Percentiles rank a stretch among this genome's conserved stretches.
phyloP scores from a whole-genome alignment of 345 rosid species.

The Salix exigua region DNA sequence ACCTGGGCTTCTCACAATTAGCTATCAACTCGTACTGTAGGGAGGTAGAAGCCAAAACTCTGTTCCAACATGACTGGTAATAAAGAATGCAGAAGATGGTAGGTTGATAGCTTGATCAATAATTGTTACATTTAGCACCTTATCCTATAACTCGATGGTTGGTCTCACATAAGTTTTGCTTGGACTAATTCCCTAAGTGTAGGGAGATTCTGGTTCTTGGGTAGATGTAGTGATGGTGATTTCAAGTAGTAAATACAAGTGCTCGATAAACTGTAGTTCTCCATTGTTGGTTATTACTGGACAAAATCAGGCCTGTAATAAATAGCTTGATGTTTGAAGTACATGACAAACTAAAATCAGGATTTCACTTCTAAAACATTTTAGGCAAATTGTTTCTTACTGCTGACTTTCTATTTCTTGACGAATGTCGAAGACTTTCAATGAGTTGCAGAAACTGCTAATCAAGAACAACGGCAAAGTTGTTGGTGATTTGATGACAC shows the following conservation, averaged over 20 bases:
- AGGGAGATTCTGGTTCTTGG: not conserved
- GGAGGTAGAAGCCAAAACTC: not conserved
- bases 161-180: not conserved
- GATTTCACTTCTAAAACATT: not conserved
- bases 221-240: not conserved
- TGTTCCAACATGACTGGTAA: not conserved
- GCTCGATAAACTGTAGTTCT: not conserved
- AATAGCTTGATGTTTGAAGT: not conserved
- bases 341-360: not conserved
- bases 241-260: not conserved
- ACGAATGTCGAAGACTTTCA: slow-evolving; percentile 53
- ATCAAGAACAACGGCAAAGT: slow-evolving; percentile 77
- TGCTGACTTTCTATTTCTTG: slow-evolving; percentile 15
- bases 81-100: not conserved
- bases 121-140: not conserved
- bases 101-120: not conserved
- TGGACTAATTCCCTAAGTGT: not conserved
- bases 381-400: not conserved
- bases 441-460: slow-evolving; percentile 70
- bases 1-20: not conserved
- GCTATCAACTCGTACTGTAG: not conserved
- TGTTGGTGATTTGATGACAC: slow-evolving; percentile 92
- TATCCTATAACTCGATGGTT: not conserved
- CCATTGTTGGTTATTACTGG: not conserved
- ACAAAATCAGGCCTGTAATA: not conserved